A percentile compares a stretch with the other conserved stretches of the same genome.
These are phyloP conservation scores for Nicotiana undulata DNA, from an alignment of 257 asterid genomes.

Conservation along the genomic window DNA sequence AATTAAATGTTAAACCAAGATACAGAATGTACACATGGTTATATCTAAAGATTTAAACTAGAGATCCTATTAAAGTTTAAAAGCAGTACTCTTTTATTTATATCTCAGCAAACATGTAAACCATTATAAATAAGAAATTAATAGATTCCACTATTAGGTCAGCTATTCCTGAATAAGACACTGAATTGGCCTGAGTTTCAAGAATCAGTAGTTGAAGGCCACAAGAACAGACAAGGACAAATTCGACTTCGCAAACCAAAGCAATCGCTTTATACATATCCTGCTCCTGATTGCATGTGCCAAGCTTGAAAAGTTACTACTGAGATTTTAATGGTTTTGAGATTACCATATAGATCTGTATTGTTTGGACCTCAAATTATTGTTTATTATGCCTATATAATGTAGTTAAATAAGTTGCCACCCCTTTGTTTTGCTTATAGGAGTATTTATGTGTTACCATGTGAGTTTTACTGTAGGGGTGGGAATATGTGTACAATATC, in stretches of 20 bases:
- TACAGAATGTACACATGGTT: no score
- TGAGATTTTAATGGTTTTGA: background rate
- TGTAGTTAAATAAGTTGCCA: constrained; percentile 6
- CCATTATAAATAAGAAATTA: no score
- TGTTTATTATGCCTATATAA: constrained; percentile 11
- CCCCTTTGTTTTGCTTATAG: constrained; percentile 1
- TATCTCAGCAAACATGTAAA: no score
- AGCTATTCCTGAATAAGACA: constrained; percentile 80
- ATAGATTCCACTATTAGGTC: constrained; percentile 42
- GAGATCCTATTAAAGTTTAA: no score
- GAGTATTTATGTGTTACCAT: constrained; percentile 6
- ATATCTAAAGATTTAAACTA: no score
- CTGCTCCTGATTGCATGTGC: constrained; percentile 98
- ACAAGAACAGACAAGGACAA: constrained; percentile 73
- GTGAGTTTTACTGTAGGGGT: background rate
- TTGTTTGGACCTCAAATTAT: background rate
- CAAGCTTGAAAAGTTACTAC: constrained; percentile 23
- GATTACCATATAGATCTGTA: background rate
- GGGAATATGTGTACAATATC: constrained; percentile 8
- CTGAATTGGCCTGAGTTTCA: constrained; percentile 72
- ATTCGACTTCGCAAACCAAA: constrained; percentile 57
- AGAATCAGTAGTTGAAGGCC: constrained; percentile 62
- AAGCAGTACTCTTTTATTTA: no score
- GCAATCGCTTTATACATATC: constrained; percentile 82
- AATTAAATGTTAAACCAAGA: no score